phyloP scores from a whole-genome alignment of 768 basidiomycete genomes.

The Suillus hirtellus region DNA sequence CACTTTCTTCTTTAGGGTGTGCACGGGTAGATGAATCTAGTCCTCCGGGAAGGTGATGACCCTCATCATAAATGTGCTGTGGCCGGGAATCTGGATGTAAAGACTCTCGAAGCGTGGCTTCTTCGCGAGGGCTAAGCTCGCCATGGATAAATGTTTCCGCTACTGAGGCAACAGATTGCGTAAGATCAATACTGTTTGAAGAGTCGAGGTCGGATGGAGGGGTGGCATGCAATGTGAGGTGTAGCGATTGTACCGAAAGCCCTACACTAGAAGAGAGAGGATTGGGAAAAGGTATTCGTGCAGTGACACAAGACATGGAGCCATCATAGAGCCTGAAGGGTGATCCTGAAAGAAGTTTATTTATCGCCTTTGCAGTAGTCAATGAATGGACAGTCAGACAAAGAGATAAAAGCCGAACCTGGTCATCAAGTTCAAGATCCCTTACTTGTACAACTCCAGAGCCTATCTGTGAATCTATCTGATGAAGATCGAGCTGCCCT shows the following conservation, averaged over 20 bases:
- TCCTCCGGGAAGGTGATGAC: constrained; percentile 62
- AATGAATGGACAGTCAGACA: constrained; percentile 16
- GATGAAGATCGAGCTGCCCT: constrained; percentile 82
- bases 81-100: constrained; percentile 48
- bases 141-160: constrained; percentile 87
- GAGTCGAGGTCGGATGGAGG: constrained; percentile 15
- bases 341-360: constrained; percentile 60
- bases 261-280: constrained; percentile 74
- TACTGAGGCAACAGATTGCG: constrained; percentile 79
- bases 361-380: constrained; percentile 64
- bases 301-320: constrained; percentile 70
- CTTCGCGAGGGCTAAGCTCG: constrained; percentile 73
- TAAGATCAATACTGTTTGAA: constrained; percentile 44
- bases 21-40: constrained; percentile 54
- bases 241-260: constrained; percentile 65
- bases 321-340: constrained; percentile 74
- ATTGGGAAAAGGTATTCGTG: constrained; percentile 84
- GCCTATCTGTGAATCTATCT: constrained; percentile 93
- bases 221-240: constrained; percentile 61
- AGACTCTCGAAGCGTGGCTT: constrained; percentile 68
- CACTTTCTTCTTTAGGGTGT: constrained; percentile 17
- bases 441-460: constrained; percentile 86
- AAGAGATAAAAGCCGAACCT: constrained; percentile 48
- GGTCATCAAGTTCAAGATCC: constrained; percentile 74
- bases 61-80: constrained; percentile 35